Conservation (phyloP, 108 stramenopile species). For the Nannochloropsis granulata region DNA sequence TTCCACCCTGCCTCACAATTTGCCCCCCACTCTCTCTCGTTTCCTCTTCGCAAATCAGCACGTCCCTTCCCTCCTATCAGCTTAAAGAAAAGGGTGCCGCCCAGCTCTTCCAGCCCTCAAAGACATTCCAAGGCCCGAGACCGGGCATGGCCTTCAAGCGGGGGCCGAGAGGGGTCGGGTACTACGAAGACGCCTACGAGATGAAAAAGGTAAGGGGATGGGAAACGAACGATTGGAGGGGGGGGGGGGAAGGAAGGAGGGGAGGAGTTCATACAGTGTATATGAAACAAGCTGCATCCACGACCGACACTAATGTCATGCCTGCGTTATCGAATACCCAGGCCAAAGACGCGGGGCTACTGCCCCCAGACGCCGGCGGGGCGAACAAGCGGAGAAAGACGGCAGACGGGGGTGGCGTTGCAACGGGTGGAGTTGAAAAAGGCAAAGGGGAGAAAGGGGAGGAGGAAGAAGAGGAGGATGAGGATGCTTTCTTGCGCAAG, state of each 20-base stretch:
- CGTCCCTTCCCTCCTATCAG: background rate
- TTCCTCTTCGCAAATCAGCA: background rate
- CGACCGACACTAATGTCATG: background rate
- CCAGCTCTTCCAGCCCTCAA: background rate
- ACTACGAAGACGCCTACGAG: slow-evolving; percentile 26
- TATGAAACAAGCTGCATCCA: too few relatives aligned
- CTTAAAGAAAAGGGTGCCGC: background rate
- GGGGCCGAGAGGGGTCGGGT: slow-evolving; percentile 26
- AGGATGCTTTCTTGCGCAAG: background rate
- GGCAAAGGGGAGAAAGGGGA: background rate
- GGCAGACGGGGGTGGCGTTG: background rate
- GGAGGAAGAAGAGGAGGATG: background rate
- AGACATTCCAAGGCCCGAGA: slow-evolving; percentile 16
- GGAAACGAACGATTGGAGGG: background rate
- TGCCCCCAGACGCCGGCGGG: background rate
- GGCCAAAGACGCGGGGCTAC: background rate
- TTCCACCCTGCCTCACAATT: background rate
- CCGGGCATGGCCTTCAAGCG: slow-evolving; percentile 32
- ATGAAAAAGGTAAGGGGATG: background rate
- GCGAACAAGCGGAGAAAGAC: background rate
- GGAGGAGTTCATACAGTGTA: too few relatives aligned
- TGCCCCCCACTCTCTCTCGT: background rate
- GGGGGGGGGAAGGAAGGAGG: background rate
- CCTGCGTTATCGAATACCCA: background rate
- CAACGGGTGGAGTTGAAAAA: background rate